Percentiles rank a stretch among this genome's conserved stretches.
phyloP scores from a whole-genome alignment of 2,329 filamentous ascomycete genomes.

The Zymoseptoria pseudotritici region DNA sequence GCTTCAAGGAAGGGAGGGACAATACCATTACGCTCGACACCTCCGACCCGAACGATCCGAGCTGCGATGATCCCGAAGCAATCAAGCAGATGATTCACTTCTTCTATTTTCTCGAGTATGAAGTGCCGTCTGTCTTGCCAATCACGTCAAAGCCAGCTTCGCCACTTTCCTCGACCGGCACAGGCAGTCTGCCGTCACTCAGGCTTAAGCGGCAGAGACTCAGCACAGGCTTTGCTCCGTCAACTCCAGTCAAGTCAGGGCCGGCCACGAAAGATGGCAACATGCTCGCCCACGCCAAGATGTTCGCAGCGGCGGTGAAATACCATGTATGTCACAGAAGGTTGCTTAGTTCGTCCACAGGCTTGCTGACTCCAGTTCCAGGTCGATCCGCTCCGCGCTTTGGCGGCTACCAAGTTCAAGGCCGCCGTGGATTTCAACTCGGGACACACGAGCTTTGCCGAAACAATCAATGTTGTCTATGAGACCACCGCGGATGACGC shows the following conservation, averaged over 20 bases:
- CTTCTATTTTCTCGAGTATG: conserved; percentile 24
- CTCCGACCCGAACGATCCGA: conserved; percentile 6
- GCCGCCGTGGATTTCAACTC: conserved; percentile 28
- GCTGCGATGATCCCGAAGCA: conserved; percentile 20
- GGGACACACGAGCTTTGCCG: conserved; percentile 29
- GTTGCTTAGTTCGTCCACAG: no score
- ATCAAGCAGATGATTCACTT: conserved; percentile 23
- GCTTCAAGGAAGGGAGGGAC: conserved; percentile 9
- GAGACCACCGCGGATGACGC: conserved; percentile 35
- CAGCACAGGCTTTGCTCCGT: no score
- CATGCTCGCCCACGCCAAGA: conserved; percentile 12
- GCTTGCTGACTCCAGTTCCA: no score
- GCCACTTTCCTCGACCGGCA: no score
- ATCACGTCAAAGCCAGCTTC: no score
- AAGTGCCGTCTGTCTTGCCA: no score
- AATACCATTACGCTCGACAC: conserved; percentile 13
- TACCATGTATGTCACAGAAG: conserved; percentile 5
- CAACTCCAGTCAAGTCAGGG: no score
- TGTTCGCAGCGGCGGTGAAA: conserved; percentile 16
- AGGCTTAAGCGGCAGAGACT: no score
- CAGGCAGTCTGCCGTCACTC: no score
- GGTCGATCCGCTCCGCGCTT: conserved; percentile 9
- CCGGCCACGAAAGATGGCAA: not conserved
- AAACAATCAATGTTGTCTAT: conserved; percentile 35
- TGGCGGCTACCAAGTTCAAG: conserved; percentile 14